These are phyloP conservation scores for Penicillium aurantiogriseum DNA, from an alignment of 2,329 filamentous ascomycete species.

Conservation along the genomic window DNA sequence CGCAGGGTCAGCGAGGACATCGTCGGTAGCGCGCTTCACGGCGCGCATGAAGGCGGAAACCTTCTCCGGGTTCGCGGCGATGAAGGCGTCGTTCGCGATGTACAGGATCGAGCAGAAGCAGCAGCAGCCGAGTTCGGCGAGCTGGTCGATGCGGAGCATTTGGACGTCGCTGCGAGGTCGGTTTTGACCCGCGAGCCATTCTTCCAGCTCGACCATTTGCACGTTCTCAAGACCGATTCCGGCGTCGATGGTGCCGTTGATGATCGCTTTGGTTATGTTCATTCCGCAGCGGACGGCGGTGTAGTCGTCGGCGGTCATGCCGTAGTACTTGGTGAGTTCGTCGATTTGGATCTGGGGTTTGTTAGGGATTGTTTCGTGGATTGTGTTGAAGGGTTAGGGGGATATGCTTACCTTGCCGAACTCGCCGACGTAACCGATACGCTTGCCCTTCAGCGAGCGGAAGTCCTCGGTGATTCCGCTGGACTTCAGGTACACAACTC, in stretches of 20 bases:
- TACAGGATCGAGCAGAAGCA: slow-evolving; percentile 82
- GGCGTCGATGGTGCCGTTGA: slow-evolving; percentile 69
- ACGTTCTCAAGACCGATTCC: slow-evolving; percentile 78
- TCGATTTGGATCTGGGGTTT: slow-evolving; percentile 69
- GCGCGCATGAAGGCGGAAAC: slow-evolving; percentile 68
- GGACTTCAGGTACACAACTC: slow-evolving; percentile 72
- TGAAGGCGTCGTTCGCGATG: slow-evolving; percentile 72
- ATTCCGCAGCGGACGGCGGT: slow-evolving; percentile 75
- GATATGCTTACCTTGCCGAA: slow-evolving; percentile 58
- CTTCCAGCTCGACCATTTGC: slow-evolving; percentile 78
- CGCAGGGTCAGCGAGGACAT: slow-evolving; percentile 63
- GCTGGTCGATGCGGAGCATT: slow-evolving; percentile 78
- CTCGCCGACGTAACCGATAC: slow-evolving; percentile 76
- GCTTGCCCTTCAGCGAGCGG: slow-evolving; percentile 70
- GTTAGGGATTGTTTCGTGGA: neutral
- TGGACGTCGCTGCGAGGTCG: slow-evolving; percentile 67
- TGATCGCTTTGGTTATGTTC: slow-evolving; percentile 77
- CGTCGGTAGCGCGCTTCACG: slow-evolving; percentile 72
- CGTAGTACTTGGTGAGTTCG: slow-evolving; percentile 74
- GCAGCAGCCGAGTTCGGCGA: slow-evolving; percentile 76
- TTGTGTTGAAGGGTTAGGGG: neutral
- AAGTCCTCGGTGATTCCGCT: slow-evolving; percentile 75
- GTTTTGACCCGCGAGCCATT: slow-evolving; percentile 66
- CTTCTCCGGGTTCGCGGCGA: slow-evolving; percentile 64
- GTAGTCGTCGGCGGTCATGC: slow-evolving; percentile 71